Evolutionary conservation across 352 stramenopile species (phyloP).

Genomic region (Phytophthora foliorum): DNA sequence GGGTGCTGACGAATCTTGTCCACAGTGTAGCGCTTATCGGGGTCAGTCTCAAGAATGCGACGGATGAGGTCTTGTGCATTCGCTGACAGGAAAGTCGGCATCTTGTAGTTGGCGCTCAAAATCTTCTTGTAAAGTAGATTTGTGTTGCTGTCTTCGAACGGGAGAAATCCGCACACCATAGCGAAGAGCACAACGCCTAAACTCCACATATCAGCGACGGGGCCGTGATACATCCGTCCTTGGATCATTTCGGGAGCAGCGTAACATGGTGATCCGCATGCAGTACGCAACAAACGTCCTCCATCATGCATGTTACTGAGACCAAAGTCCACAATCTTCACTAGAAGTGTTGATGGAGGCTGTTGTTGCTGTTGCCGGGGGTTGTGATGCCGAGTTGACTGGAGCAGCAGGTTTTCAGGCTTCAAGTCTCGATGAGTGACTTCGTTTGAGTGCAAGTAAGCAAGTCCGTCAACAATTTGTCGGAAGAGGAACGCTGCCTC

Average conservation of each 20-base stretch:
- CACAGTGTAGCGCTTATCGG: constrained; percentile 77
- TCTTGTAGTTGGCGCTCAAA: constrained; percentile 85
- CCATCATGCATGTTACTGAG: constrained; percentile 92
- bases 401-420: constrained; percentile 93
- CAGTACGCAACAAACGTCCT: constrained; percentile 82
- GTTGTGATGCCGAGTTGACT: constrained; percentile 48
- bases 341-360: constrained; percentile 22
- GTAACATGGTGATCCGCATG: constrained; percentile 94
- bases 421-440: constrained; percentile 94
- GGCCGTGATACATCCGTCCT: constrained; percentile 85
- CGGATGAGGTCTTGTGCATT: constrained; percentile 83
- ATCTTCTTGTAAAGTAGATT: constrained; percentile 95
- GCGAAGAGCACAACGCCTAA: constrained; percentile 95
- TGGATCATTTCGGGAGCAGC: constrained; percentile 95
- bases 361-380: constrained; percentile 28
- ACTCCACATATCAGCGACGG: constrained; percentile 92
- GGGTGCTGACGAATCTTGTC: constrained; percentile 84
- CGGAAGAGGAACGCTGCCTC: constrained; percentile 78
- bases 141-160: constrained; percentile 95
- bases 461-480: constrained; percentile 92
- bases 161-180: constrained; percentile 92
- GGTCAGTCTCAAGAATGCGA: constrained; percentile 88
- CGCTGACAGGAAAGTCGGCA: constrained; percentile 82
- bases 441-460: constrained; percentile 92
- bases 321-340: constrained; percentile 95